Conservation (phyloP, 2,329 filamentous ascomycete genomes). For the Samsoniella hepiali region DNA sequence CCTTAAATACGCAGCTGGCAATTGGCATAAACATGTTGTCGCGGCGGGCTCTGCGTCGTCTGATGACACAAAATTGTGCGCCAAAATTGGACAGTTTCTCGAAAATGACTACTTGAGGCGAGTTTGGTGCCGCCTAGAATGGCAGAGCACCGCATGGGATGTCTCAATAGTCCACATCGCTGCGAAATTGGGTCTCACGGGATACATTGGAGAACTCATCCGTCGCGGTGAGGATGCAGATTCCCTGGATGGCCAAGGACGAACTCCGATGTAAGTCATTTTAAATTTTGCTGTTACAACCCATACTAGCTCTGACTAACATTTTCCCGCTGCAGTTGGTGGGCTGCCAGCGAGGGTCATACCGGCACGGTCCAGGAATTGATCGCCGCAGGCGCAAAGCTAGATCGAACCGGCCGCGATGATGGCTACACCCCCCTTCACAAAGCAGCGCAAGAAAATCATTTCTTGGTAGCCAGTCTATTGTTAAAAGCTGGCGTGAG, state of each 20-base stretch:
- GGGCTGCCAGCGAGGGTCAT: constrained; percentile 27
- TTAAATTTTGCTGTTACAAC: background rate
- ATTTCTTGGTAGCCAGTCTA: constrained; percentile 16
- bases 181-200: background rate
- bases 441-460: constrained; percentile 1
- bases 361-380: background rate
- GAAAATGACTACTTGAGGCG: constrained; percentile 6
- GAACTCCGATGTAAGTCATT: constrained; percentile 26
- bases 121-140: constrained; percentile 22
- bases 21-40: constrained; percentile 30
- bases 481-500: constrained; percentile 23
- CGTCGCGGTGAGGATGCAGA: constrained; percentile 16
- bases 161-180: background rate
- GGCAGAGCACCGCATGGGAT: constrained; percentile 2
- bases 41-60: background rate
- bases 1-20: constrained; percentile 28
- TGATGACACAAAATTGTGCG: background rate
- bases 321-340: constrained; percentile 17
- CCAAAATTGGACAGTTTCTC: background rate
- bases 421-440: background rate
- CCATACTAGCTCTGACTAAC: background rate
- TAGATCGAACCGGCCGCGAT: background rate
- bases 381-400: background rate
- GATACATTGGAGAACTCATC: background rate
- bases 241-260: constrained; percentile 16